Conservation (phyloP, 2,329 filamentous ascomycete species). For the Plenodomus tracheiphilus region DNA sequence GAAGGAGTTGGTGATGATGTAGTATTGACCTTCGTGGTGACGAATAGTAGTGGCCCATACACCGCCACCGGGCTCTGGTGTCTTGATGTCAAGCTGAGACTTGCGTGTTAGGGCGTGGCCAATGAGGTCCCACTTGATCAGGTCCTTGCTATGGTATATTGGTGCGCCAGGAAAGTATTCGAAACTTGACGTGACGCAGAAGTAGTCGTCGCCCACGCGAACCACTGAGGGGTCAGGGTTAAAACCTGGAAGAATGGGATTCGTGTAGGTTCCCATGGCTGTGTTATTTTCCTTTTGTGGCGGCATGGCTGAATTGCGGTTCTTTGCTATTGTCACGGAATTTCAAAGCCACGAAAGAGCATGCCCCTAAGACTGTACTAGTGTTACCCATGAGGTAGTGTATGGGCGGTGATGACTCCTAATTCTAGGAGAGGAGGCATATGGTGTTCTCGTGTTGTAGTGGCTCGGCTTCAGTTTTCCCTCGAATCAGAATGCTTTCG, state of each 20-base stretch:
- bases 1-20: slow-evolving; percentile 29
- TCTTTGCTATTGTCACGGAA: too few relatives aligned
- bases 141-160: slow-evolving; percentile 55
- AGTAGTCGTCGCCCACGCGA: slow-evolving; percentile 47
- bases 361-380: too few relatives aligned
- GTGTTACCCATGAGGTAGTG: too few relatives aligned
- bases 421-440: too few relatives aligned
- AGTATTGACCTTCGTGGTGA: slow-evolving; percentile 18
- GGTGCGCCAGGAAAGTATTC: slow-evolving; percentile 57
- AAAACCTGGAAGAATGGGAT: slow-evolving; percentile 42
- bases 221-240: slow-evolving; percentile 56
- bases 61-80: slow-evolving; percentile 25
- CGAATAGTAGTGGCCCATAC: slow-evolving; percentile 28
- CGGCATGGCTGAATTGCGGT: background rate
- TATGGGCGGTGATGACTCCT: too few relatives aligned
- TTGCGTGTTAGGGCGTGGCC: slow-evolving; percentile 42
- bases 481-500: background rate
- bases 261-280: slow-evolving; percentile 3
- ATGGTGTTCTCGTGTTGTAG: background rate
- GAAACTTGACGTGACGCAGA: slow-evolving; percentile 57
- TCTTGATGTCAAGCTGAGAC: slow-evolving; percentile 42
- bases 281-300: background rate
- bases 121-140: slow-evolving; percentile 55
- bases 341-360: too few relatives aligned
- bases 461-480: background rate